Evolutionary conservation across 108 stramenopile genomes (phyloP).

Genomic region (Cyclotella sp.): DNA sequence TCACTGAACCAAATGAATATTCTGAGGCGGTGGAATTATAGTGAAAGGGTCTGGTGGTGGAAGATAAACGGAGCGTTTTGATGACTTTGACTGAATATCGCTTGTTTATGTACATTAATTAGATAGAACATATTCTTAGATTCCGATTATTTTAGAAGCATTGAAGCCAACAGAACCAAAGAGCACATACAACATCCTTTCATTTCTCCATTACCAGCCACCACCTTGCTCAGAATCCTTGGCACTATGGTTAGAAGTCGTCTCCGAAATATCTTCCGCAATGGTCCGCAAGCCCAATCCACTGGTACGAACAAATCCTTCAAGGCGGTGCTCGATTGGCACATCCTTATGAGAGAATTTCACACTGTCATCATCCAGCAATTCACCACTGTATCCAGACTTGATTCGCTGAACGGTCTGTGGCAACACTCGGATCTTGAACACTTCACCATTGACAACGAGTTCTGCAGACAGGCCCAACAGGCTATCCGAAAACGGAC

Average conservation of each 20-base stretch:
- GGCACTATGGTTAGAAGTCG: constrained; percentile 20
- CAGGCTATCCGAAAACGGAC: constrained; percentile 1
- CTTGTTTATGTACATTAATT: neutral
- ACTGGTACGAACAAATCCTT: constrained; percentile 64
- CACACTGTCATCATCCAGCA: constrained; percentile 57
- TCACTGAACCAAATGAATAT: neutral
- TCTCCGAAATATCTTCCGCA: constrained; percentile 35
- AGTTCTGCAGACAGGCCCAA: constrained; percentile 59
- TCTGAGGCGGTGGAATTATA: constrained; percentile 10
- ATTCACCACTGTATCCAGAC: constrained; percentile 60
- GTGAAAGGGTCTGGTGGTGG: neutral
- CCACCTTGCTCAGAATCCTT: constrained; percentile 19
- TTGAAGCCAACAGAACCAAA: too few species aligned
- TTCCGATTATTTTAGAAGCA: too few species aligned
- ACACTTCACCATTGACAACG: constrained; percentile 67
- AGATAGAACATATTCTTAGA: neutral
- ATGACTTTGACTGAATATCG: neutral
- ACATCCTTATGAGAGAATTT: constrained; percentile 57
- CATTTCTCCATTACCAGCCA: neutral
- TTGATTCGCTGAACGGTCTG: constrained; percentile 60
- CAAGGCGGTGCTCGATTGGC: constrained; percentile 60
- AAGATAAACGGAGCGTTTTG: neutral
- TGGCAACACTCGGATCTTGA: constrained; percentile 61
- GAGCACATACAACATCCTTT: neutral
- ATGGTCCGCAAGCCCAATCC: constrained; percentile 31